Evolutionary conservation across 2,329 filamentous ascomycete genomes (phyloP), one percentile per base, ranked within the genome.

Genomic region (Peltaster fructicola): DNA sequence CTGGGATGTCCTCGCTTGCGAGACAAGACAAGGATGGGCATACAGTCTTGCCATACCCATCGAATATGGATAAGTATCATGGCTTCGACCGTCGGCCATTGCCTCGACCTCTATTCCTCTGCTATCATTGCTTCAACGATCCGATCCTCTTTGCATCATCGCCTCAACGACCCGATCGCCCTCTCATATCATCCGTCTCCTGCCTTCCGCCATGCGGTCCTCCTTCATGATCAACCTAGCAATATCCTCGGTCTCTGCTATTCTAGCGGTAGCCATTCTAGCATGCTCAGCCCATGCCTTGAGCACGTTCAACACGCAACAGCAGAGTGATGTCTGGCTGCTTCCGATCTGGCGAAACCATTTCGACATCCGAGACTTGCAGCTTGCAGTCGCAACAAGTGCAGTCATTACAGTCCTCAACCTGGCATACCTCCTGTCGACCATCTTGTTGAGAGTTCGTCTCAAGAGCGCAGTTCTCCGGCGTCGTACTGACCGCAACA

Each of bases 281-380:
- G 56, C 51, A 24, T 54, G 50, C 16, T 49, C 55, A 8, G 52
- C 46, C 25, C 50, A 57, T 20, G 48, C 53, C 3, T 48, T 61
- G 17, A 38, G 47, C 34, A 37, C 54, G 33, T 61, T 53, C 47
- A 51, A 53, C 32, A 43, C 43, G 15, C 45, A 59, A 33, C 50
- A 51, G 19, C 36, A 39, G 6, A 45, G 45, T 14, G 59, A 59
- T 33, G 50, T 51, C 13, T 61, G 56, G 54, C 59, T 56, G 47
- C 41, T 59, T 4, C 55, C 56, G 2, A 34, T 61, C 20, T 61
- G 57, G 57, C 51, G 50, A 1, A 46, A 51, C 7, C 57, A 61
- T 37, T 61, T 61, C 34, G 49, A 60, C 20, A 48, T 48, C 2
- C 41, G 48, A 10, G 56, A 56, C 9, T 52, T 58, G 4, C 50